Percentiles rank a stretch among this genome's conserved stretches.
Evolutionary conservation across 257 asterid species (phyloP).

Genomic region (Solanum paucissectum): DNA sequence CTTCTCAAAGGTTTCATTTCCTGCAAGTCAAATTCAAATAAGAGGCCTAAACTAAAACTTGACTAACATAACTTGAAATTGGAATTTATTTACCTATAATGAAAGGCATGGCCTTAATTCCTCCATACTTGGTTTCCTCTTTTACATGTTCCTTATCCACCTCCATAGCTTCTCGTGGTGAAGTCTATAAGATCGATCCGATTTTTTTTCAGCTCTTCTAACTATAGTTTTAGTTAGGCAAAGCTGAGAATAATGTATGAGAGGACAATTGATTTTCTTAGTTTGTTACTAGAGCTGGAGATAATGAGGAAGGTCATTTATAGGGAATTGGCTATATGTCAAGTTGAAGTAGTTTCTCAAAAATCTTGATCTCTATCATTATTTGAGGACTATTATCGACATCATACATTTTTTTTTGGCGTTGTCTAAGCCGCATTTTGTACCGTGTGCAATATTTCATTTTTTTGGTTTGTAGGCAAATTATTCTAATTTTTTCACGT

Average conservation of each 20-base stretch:
- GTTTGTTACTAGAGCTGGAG: background rate
- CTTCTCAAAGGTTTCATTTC: constrained; percentile 30
- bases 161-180: background rate
- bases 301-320: background rate
- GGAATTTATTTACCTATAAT: constrained; percentile 10
- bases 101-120: constrained; percentile 26
- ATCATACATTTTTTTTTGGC: background rate
- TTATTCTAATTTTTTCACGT: background rate
- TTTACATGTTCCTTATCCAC: background rate
- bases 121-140: constrained; percentile 8
- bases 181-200: background rate
- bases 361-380: background rate
- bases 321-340: background rate
- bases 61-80: background rate
- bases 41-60: background rate
- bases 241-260: background rate
- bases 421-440: background rate
- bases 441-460: background rate
- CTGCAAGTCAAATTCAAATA: background rate
- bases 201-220: background rate
- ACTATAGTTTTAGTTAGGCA: background rate
- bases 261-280: background rate
- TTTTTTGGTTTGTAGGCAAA: background rate
- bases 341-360: background rate
- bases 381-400: background rate